Evolutionary conservation across 1,284 basidiomycete genomes (phyloP), one percentile per base, ranked within the genome.

Genomic region (Melampsora larici-populina): DNA sequence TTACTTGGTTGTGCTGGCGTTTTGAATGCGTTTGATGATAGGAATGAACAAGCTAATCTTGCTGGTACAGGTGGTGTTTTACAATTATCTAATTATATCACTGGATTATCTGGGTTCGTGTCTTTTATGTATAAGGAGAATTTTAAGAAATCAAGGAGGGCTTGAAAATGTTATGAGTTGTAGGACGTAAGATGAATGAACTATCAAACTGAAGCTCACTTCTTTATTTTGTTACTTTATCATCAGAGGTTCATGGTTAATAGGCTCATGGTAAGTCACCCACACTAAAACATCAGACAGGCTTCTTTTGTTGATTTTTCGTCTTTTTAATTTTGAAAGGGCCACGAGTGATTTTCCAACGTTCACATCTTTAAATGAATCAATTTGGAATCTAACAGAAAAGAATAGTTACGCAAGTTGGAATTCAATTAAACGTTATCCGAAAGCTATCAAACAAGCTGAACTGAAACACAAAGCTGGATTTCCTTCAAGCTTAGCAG

Each of bases 221-320:
- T 43, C 40, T 43, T 11, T 7, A 7, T 43, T 43, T 43, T 43
- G 6, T 43, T 43, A 43, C 40, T 43, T 43, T 43, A 18, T 43
- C 5, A 4, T 33, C n/a, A 75, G 72, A n/a, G 64, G 72, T 43
- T 55, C 72, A 67, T 75, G 72, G 72, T 21, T 75, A n/a, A 18
- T 75, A 26, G 72, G 72, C 33, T 75, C 72, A 15, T 75, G 72
- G 72, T 66, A 24, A 15, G 62, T n/a, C n/a, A n/a, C n/a, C n/a
- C n/a, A n/a, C n/a, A n/a, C n/a, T n/a, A n/a, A n/a, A n/a, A n/a
- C n/a, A n/a, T n/a, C n/a, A n/a, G n/a, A n/a, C n/a, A n/a, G n/a
- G n/a, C n/a, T n/a, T n/a, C n/a, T n/a, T n/a, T n/a, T n/a, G n/a
- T n/a, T n/a, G n/a, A n/a, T n/a, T n/a, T n/a, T n/a, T n/a, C n/a